A percentile compares a stretch with the other conserved stretches of the same genome.
These are phyloP conservation scores for Apiotrichum gracile DNA, from an alignment of 1,284 basidiomycete species.

Conservation along the genomic window DNA sequence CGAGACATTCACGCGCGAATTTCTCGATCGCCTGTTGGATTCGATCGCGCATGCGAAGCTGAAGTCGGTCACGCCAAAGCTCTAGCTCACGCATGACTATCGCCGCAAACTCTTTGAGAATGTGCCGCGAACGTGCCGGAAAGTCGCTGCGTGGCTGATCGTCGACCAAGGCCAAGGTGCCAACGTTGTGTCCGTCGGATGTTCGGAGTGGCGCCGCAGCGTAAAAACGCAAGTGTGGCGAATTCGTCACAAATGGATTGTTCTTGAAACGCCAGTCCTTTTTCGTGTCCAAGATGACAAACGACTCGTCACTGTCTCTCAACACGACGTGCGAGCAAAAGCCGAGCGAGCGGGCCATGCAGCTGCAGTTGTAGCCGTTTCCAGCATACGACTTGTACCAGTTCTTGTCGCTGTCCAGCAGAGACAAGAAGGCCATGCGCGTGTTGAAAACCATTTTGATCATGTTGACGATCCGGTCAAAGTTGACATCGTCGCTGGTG, in stretches of 20 bases:
- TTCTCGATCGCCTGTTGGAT: conserved; percentile 95
- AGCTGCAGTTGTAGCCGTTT: conserved; percentile 44
- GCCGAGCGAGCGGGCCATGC: neutral
- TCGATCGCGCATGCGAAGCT: conserved; percentile 79
- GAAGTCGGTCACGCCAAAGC: conserved; percentile 85
- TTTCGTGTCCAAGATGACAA: conserved; percentile 71
- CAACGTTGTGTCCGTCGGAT: conserved; percentile 82
- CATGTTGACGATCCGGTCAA: conserved; percentile 81
- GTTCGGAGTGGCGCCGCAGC: conserved; percentile 86
- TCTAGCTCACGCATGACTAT: conserved; percentile 96
- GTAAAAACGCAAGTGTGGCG: conserved; percentile 75
- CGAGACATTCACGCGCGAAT: conserved; percentile 89
- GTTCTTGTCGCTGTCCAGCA: conserved; percentile 77
- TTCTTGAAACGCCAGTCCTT: conserved; percentile 76
- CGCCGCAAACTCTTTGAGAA: conserved; percentile 86
- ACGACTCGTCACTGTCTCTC: conserved; percentile 77
- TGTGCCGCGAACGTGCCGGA: conserved; percentile 79
- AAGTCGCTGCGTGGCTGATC: conserved; percentile 78
- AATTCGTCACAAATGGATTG: conserved; percentile 67
- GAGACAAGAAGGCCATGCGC: conserved; percentile 69
- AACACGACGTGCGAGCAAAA: conserved; percentile 14
- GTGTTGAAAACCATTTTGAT: conserved; percentile 90
- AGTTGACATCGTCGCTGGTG: conserved; percentile 76
- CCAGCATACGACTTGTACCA: conserved; percentile 82
- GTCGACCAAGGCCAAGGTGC: conserved; percentile 79